Conservation (phyloP, 2,329 filamentous ascomycete species). For the Pleoardoris graminearum region DNA sequence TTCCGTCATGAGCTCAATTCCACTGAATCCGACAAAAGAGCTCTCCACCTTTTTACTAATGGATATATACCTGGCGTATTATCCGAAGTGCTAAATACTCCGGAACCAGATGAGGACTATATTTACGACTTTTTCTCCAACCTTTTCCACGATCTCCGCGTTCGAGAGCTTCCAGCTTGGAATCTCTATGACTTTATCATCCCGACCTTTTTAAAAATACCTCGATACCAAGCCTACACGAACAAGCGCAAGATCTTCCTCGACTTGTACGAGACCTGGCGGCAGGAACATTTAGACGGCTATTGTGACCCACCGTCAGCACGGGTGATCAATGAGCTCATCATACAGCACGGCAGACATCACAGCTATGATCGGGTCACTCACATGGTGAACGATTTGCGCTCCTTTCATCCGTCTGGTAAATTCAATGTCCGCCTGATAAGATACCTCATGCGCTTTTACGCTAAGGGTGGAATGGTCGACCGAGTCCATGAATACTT, state of each 20-base stretch:
- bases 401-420: conserved; percentile 25
- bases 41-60: conserved; percentile 26
- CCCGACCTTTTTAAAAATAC: conserved; percentile 26
- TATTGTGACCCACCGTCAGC: conserved; percentile 22
- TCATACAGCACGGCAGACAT: conserved; percentile 24
- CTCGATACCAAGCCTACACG: conserved; percentile 33
- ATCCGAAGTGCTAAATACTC: conserved; percentile 23
- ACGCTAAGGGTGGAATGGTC: conserved; percentile 41
- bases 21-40: conserved; percentile 16
- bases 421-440: conserved; percentile 25
- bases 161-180: conserved; percentile 21
- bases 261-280: conserved; percentile 31
- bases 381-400: conserved; percentile 31
- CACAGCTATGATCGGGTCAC: conserved; percentile 23
- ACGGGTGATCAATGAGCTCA: conserved; percentile 24
- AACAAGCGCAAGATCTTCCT: conserved; percentile 31
- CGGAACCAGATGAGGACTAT: conserved; percentile 26
- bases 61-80: conserved; percentile 37
- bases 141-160: conserved; percentile 29
- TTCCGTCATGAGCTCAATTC: conserved; percentile 27
- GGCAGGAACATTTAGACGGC: conserved; percentile 21
- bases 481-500: conserved; percentile 40
- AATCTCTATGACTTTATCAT: conserved; percentile 36
- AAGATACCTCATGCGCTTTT: conserved; percentile 28
- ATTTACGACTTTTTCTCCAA: conserved; percentile 31